phyloP scores from a whole-genome alignment of 1,284 basidiomycete species.

The Wolfiporia cocos region DNA sequence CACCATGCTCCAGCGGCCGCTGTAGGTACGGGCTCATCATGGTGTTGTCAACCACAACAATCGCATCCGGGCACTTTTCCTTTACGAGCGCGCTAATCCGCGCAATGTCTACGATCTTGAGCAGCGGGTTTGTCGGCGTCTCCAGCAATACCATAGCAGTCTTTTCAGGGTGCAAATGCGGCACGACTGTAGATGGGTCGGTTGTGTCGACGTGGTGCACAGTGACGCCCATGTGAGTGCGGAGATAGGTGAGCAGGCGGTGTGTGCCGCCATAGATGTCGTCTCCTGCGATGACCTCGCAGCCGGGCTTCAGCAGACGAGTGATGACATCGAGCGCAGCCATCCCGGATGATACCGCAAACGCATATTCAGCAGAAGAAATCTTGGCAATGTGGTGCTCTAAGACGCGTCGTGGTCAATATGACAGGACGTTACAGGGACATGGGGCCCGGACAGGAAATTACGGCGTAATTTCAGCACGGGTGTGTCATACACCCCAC shows the following conservation, averaged over 20 bases:
- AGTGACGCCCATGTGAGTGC: slow-evolving; percentile 81
- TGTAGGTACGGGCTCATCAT: slow-evolving; percentile 99
- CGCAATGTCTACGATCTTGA: slow-evolving; percentile 92
- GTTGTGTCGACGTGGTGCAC: slow-evolving; percentile 97
- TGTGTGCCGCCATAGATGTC: slow-evolving; percentile 99
- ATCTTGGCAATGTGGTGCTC: slow-evolving; percentile 96
- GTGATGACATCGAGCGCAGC: slow-evolving; percentile 95
- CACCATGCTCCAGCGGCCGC: slow-evolving; percentile 92
- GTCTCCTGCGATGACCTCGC: slow-evolving; percentile 94
- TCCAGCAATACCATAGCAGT: slow-evolving; percentile 94
- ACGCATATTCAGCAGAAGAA: slow-evolving; percentile 83
- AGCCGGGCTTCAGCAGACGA: slow-evolving; percentile 89
- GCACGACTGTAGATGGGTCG: slow-evolving; percentile 55
- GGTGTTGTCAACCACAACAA: slow-evolving; percentile 96
- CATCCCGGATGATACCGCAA: slow-evolving; percentile 96
- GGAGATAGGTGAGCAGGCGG: slow-evolving; percentile 89
- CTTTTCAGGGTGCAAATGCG: slow-evolving; percentile 63
- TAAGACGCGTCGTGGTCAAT: slow-evolving; percentile 27
- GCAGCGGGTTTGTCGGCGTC: slow-evolving; percentile 94
- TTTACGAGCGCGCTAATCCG: slow-evolving; percentile 79
- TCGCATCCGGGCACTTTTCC: slow-evolving; percentile 72
- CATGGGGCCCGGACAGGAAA: background rate
- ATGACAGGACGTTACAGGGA: background rate
- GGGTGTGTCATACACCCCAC: too few relatives aligned
- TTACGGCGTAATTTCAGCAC: too few relatives aligned